Base-by-base conservation (phyloP, 345 rosid genomes). In the Odontarrhena argentea region DNA sequence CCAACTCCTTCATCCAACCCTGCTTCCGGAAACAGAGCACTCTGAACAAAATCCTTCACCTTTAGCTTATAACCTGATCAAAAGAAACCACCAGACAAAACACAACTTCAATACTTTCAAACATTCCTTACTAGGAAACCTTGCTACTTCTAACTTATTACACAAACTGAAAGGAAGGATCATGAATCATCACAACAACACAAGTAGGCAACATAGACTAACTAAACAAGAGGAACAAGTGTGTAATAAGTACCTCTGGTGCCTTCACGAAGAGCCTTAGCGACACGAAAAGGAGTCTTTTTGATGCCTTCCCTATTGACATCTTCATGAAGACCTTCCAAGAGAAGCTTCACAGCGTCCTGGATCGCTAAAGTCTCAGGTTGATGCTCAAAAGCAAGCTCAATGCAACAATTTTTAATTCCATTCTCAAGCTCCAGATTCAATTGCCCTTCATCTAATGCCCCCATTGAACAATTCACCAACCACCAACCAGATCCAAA, bases 251-350 rank as follows among this genome's bases (percentile, higher is more conserved):
- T 55, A 95, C 99, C 97, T 89, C 69, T 81, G 60, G 96, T 95
- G 47, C 87, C 96, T 70, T 86, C 85, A 3, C 86, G 81, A 65
- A 95, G 84, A 6, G 99, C 96, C 76, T 89, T 91, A 49, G 99
- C 97, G 36, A 95, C 97, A 36, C 99, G 96, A 67, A 85, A 73
- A 47, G 99, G 96, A 55, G 99, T 95, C 79, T 82, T 95, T 65
- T 73, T 87, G 63, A 95, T 73, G 37, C 99, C 99, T 77, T 91
- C 96, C 44, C 99, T 82, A 53, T 83, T 70, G 68, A 87, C 15
- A 83, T 95, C 91, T 51, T 95, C 96, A 36, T 84, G 82, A 57
- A 95, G 71, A 50, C 97, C 96, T 72, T 85, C 85, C 67, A 95
- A 65, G 65, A 95, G 86, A 73, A 84, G 80, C 72, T 81, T 85